A percentile compares a stretch with the other conserved stretches of the same genome.
These are phyloP conservation scores for Chlamydomonas asymmetrica DNA, from an alignment of 139 green algal species.

Conservation along the genomic window DNA sequence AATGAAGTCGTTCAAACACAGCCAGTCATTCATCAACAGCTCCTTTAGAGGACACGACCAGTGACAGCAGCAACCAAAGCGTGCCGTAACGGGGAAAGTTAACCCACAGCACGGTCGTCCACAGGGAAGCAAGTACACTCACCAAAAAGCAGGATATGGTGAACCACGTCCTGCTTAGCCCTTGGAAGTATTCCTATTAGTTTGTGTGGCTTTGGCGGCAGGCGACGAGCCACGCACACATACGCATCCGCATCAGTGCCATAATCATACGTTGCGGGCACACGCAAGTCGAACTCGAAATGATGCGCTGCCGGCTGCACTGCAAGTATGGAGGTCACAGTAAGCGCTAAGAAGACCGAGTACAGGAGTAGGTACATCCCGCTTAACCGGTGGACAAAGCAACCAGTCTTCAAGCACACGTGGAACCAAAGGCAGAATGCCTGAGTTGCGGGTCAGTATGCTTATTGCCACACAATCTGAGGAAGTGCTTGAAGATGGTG, in stretches of 20 bases:
- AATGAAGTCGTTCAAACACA: too few relatives aligned
- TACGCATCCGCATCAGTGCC: slow-evolving; percentile 49
- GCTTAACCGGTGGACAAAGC: too few relatives aligned
- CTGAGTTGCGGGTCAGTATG: too few relatives aligned
- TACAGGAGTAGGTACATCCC: too few relatives aligned
- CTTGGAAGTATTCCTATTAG: slow-evolving; percentile 67
- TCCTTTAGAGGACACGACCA: too few relatives aligned
- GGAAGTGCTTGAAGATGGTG: too few relatives aligned
- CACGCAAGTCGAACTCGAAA: slow-evolving; percentile 35
- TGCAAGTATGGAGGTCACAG: background rate
- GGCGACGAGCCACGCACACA: slow-evolving; percentile 56
- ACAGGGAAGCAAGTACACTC: slow-evolving; percentile 16
- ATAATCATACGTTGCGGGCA: slow-evolving; percentile 18
- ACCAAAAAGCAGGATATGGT: slow-evolving; percentile 94
- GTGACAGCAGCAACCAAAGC: too few relatives aligned
- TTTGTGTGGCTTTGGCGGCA: slow-evolving; percentile 63
- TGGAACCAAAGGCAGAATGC: too few relatives aligned
- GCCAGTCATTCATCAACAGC: background rate
- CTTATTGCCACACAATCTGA: too few relatives aligned
- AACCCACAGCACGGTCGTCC: too few relatives aligned
- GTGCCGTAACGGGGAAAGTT: too few relatives aligned
- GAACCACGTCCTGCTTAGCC: slow-evolving; percentile 68
- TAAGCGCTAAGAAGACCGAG: background rate
- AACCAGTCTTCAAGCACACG: too few relatives aligned
- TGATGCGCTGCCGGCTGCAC: background rate